Conservation (phyloP, 1,139 yeast genomes). For the Debaryomyces nepalensis region DNA sequence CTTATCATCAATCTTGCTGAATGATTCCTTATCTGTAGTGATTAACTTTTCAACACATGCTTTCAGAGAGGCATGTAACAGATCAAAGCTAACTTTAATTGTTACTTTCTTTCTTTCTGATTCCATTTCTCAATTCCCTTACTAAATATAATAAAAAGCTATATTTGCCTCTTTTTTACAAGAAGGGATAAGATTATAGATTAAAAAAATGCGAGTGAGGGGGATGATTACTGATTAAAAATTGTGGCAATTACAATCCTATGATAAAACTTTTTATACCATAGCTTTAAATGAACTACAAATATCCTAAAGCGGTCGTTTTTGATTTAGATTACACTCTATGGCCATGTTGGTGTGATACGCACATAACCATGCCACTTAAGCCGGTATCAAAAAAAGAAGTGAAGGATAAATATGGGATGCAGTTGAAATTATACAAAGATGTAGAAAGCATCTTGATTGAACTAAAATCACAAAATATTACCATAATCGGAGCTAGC, state of each 20-base stretch:
- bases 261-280: neutral
- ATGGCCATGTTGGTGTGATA: constrained; percentile 75
- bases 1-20: constrained; percentile 21
- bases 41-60: constrained; percentile 18
- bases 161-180: constrained; percentile 5
- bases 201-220: constrained; percentile 9
- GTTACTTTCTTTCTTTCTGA: constrained; percentile 15
- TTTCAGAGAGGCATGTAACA: constrained; percentile 12
- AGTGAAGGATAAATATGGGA: constrained; percentile 52
- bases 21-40: constrained; percentile 17
- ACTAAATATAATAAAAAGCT: constrained; percentile 4
- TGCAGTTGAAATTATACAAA: constrained; percentile 53
- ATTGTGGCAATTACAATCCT: constrained; percentile 6
- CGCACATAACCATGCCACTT: constrained; percentile 62
- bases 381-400: constrained; percentile 26
- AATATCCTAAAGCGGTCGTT: constrained; percentile 64
- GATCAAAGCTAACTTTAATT: constrained; percentile 19
- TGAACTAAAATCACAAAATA: constrained; percentile 45
- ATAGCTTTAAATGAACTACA: constrained; percentile 11
- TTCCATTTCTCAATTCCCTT: constrained; percentile 10
- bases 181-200: constrained; percentile 6
- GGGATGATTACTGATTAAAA: constrained; percentile 7
- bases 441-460: constrained; percentile 64
- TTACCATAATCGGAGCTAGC: constrained; percentile 64
- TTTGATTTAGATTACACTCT: constrained; percentile 78